Base-by-base conservation (phyloP, 257 asterid genomes). In the Penstemon barbatus region DNA sequence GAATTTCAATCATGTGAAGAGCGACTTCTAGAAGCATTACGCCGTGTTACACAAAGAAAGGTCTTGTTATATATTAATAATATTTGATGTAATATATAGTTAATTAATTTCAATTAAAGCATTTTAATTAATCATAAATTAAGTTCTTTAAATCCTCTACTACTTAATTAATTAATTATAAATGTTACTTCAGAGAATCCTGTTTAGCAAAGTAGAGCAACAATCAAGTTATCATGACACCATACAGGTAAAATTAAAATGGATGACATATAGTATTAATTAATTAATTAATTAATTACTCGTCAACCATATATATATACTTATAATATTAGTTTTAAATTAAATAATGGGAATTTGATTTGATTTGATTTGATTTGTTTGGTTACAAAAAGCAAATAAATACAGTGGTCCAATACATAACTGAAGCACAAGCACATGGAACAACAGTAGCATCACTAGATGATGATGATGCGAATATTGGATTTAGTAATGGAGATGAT, bases 211-310 rank as follows among this genome's bases (percentile, higher is more conserved):
- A 57, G 86, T 74, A 38, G 80, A 66, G 41, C 85, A 85, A 25
- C 85, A 80, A 63, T 86, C 96, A 66, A 86, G 90, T 71, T 89
- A 89, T 74, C 85, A 84, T n/a, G 91, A 85, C 44, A 89, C 94
- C 15, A 77, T 81, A 41, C 89, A 83, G 89, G 94, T 84, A 81
- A 42, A 8, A 38, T 3, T 61, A 36, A 8, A 53, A 53, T 8
- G 61, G 5, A 46, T n/a, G n/a, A n/a, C n/a, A n/a, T n/a, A n/a
- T n/a, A n/a, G n/a, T n/a, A n/a, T n/a, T n/a, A n/a, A n/a, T n/a
- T n/a, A n/a, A n/a, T n/a, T n/a, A n/a, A n/a, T 4, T n/a, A 33
- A 64, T 10, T 19, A 2, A 8, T 25, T 46, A 60, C 40, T 43
- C 13, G 38, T 18, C 36, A 12, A 49, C 38, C 42, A 69, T 65